phyloP scores from a whole-genome alignment of 495 filamentous ascomycete species.

The Monascus purpureus region DNA sequence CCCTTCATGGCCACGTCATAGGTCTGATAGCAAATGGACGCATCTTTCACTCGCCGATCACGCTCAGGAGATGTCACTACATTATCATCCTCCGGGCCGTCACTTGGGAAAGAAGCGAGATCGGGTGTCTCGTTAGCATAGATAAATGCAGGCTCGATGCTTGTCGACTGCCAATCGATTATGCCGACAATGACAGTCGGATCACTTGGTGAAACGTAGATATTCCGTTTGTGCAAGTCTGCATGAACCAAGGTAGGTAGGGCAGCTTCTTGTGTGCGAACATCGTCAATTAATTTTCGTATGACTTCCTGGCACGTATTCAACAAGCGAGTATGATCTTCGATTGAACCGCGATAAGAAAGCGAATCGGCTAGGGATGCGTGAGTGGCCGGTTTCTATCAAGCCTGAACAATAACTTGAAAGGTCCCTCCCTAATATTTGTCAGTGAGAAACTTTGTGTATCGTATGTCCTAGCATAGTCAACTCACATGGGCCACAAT shows the following conservation, averaged over 20 bases:
- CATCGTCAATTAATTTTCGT: constrained; percentile 15
- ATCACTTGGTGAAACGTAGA: constrained; percentile 26
- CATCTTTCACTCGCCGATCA: constrained; percentile 14
- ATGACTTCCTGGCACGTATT: constrained; percentile 14
- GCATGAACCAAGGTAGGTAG: constrained; percentile 19
- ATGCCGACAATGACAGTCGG: constrained; percentile 24
- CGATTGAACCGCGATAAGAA: constrained; percentile 20
- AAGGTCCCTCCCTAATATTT: constrained; percentile 16
- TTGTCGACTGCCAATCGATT: constrained; percentile 28
- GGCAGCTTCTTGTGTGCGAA: constrained; percentile 17
- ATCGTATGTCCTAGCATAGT: too few species aligned
- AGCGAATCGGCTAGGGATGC: constrained; percentile 10
- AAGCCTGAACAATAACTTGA: constrained; percentile 15
- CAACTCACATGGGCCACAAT: constrained; percentile 26
- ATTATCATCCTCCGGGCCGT: constrained; percentile 4
- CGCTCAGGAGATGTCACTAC: constrained; percentile 5
- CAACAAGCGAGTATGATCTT: constrained; percentile 20
- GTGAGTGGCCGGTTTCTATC: constrained; percentile 19
- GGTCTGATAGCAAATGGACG: constrained; percentile 18
- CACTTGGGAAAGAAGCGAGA: constrained; percentile 13
- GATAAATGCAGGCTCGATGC: constrained; percentile 24
- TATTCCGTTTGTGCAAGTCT: constrained; percentile 30
- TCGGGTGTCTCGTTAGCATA: constrained; percentile 24
- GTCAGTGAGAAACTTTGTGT: too few species aligned
- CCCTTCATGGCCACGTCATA: constrained; percentile 23